Evolutionary conservation across 2,329 filamentous ascomycete species (phyloP).

Genomic region (Colletotrichum eleusines): DNA sequence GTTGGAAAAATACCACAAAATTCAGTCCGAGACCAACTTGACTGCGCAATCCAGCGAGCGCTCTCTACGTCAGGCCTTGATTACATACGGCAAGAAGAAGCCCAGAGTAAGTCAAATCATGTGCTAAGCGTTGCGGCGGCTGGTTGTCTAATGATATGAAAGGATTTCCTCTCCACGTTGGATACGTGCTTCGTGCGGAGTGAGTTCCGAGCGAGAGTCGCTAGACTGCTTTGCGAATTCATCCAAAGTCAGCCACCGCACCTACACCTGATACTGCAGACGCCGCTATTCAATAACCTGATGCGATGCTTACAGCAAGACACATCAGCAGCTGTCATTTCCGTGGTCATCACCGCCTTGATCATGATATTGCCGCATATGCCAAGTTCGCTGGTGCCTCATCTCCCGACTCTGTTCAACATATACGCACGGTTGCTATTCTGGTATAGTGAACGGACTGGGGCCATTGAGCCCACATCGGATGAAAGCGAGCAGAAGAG

Average conservation of each 20-base stretch:
- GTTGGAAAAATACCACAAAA: conserved; percentile 59
- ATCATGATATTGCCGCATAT: conserved; percentile 89
- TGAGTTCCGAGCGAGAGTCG: conserved; percentile 71
- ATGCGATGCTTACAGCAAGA: conserved; percentile 81
- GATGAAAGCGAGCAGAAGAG: conserved; percentile 54
- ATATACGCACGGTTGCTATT: conserved; percentile 85
- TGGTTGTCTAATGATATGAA: conserved; percentile 40
- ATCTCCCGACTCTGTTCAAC: conserved; percentile 81
- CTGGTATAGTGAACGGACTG: conserved; percentile 73
- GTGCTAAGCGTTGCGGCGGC: conserved; percentile 12
- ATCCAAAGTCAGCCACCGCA: conserved; percentile 83
- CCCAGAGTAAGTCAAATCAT: conserved; percentile 61
- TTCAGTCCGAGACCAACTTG: conserved; percentile 50
- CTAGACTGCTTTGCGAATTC: conserved; percentile 78
- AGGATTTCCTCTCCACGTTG: conserved; percentile 75
- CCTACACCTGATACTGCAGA: conserved; percentile 78
- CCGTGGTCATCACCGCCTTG: conserved; percentile 78
- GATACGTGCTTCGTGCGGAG: conserved; percentile 75
- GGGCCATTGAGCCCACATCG: conserved; percentile 52
- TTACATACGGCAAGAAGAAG: conserved; percentile 74
- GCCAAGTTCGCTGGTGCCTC: conserved; percentile 75
- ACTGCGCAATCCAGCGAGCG: conserved; percentile 61
- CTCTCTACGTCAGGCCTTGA: conserved; percentile 64
- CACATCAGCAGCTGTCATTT: conserved; percentile 82
- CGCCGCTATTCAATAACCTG: conserved; percentile 77